Base-by-base conservation (phyloP, 176 grass and related monocot genomes). In the Avena insularis region DNA sequence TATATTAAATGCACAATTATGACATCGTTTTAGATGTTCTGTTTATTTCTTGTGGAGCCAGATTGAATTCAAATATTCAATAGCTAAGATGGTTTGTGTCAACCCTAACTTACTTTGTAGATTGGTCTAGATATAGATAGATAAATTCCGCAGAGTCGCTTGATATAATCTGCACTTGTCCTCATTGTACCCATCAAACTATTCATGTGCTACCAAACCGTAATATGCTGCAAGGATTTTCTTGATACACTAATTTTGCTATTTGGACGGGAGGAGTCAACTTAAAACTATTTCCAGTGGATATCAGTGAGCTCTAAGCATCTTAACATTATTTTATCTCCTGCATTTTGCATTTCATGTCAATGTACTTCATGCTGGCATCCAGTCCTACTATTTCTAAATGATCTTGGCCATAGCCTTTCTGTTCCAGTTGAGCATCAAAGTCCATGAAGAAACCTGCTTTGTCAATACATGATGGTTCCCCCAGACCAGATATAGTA, bases 211-310 rank as follows among this genome's bases (percentile, higher is more conserved):
- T 77, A 27, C 43, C 46, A 49, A 20, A 76, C 75, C 8, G 13
- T 29, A 31, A 35, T 67, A 59, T 88, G 66, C 21, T 57, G 23
- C 60, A 81, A 56, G 38, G 38, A 49, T 86, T 81, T 60, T 82
- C 23, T 40, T 9, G n/a, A 68, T 77, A 77, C 27, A 23, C 80
- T 29, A 29, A 29, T 29, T 68, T 38, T 86, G 11, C 58, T 51
- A 71, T 82, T 82, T 82, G 6, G 11, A 38, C 21, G 29, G 27
- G 63, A 69, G 17, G 48, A 77, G 27, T 25, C 25, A 55, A 77
- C 49, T 77, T 17, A 33, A 55, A 35, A 49, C n/a, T 73, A 49
- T 48, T 49, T 74, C 71, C 14, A 49, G 25, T 50, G 13, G 47
- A 75, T 12, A 47, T 73, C 43, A 25, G 43, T 73, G 19, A 25